Evolutionary conservation across 495 filamentous ascomycete genomes (phyloP), one percentile per base, ranked within the genome.

Genomic region (Bryoglossum gracile): DNA sequence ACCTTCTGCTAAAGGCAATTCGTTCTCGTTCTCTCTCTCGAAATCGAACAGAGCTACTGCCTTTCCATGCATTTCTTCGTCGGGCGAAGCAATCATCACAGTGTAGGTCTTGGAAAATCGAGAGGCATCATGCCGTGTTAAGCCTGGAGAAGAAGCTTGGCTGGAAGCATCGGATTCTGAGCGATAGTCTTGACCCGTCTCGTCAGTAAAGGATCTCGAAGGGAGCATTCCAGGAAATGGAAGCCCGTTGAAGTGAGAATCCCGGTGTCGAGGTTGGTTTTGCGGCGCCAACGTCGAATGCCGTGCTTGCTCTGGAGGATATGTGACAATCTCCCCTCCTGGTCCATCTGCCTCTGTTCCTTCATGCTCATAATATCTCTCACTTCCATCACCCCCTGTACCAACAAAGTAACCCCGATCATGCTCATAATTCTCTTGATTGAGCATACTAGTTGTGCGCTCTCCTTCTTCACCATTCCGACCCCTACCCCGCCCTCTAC

Each of bases 11-110:
- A 98, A 70, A 13, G 88, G 89, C 11, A 98, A 76, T 67, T 98
- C 92, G 56, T 95, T 98, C 60, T 95, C 89, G 60, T 97, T 95
- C 63, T 97, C 92, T 21, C 89, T 79, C 43, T 81, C 80, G 63
- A 98, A 98, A 63, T 95, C 88, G 60, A 94, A 98, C 10, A 98
- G 73, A 4, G 92, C 94, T 18, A 98, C 87, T 28, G 91, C 91
- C 60, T 94, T 94, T 34, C 91, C 91, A 61, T 95, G 88, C 87
- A 95, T 94, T 62, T 95, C 90, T 66, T 97, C 91, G 58, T 95
- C 91, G 6, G 91, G 89, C 19, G 87, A 94, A 17, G 87, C 89
- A 51, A 97, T 94, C 4, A 88, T 91, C 59, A 97, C 95, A 56
- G 92, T 86, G 64, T 95, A 95, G 58, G 94, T 87, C 43, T 83